Evolutionary conservation across 2,329 filamentous ascomycete genomes (phyloP).

Genomic region (Cercospora sesami): DNA sequence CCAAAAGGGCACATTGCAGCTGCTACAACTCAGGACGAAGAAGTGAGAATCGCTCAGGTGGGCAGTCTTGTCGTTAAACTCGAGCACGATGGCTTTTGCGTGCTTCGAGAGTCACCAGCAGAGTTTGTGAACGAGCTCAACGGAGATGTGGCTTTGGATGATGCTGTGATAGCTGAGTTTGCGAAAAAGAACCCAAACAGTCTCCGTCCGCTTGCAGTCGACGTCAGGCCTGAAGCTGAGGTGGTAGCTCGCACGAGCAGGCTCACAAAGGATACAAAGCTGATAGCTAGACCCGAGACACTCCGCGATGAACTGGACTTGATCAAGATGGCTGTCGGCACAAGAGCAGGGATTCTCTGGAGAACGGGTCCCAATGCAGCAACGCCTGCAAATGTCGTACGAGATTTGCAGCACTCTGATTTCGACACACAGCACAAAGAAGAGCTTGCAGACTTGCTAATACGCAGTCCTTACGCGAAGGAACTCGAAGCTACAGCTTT

Average conservation of each 20-base stretch:
- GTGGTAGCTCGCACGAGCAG: background rate
- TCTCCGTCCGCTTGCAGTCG: constrained; percentile 4
- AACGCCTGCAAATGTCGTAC: constrained; percentile 15
- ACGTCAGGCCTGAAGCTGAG: constrained; percentile 7
- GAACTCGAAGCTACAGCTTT: constrained; percentile 23
- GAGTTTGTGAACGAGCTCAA: background rate
- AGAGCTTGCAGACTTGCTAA: constrained; percentile 22
- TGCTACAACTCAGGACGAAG: constrained; percentile 3
- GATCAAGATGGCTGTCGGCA: constrained; percentile 14
- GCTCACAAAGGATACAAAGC: background rate
- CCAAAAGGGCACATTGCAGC: constrained; percentile 17
- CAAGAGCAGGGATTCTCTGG: constrained; percentile 18
- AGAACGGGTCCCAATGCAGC: constrained; percentile 17
- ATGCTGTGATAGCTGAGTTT: constrained; percentile 15
- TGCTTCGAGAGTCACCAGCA: constrained; percentile 13
- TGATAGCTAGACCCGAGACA: constrained; percentile 8
- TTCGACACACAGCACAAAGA: constrained; percentile 4
- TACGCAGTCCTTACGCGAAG: constrained; percentile 23
- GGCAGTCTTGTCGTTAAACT: constrained; percentile 12
- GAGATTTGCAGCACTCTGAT: constrained; percentile 17
- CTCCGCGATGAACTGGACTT: constrained; percentile 16
- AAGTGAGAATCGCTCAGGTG: constrained; percentile 1
- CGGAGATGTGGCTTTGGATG: constrained; percentile 11
- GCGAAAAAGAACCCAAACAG: constrained; percentile 8
- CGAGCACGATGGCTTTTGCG: constrained; percentile 14